A percentile compares a stretch with the other conserved stretches of the same genome.
Conservation (phyloP, 2,329 filamentous ascomycete species). For the Diplocarpon mali region DNA sequence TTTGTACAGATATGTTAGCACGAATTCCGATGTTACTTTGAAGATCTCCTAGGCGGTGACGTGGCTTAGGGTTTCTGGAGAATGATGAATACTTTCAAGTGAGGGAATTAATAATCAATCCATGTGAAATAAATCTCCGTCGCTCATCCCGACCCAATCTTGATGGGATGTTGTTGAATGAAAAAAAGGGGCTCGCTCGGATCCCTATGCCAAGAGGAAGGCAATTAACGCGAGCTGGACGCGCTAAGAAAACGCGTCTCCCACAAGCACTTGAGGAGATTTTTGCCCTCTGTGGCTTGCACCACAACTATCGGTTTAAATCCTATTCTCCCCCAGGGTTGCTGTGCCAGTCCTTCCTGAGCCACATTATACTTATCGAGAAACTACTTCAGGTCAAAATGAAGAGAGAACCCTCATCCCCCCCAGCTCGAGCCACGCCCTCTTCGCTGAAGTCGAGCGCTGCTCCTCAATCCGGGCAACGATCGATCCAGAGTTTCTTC, state of each 20-base stretch:
- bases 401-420: constrained; percentile 10
- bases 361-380: background rate
- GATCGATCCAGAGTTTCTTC: constrained; percentile 72
- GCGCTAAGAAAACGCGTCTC: background rate
- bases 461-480: constrained; percentile 44
- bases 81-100: too few species aligned
- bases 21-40: too few species aligned
- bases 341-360: background rate
- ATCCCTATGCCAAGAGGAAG: background rate
- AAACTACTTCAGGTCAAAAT: background rate
- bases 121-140: too few species aligned
- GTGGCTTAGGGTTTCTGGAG: too few species aligned
- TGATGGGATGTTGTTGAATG: background rate
- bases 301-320: too few species aligned
- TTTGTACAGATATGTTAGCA: too few species aligned
- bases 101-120: too few species aligned
- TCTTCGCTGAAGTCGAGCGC: constrained; percentile 26
- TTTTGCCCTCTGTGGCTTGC: too few species aligned
- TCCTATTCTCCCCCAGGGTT: too few species aligned
- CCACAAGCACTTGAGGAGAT: background rate
- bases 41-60: too few species aligned
- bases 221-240: background rate
- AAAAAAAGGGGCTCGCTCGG: background rate
- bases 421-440: constrained; percentile 21
- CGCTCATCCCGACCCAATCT: too few species aligned